A percentile compares a stretch with the other conserved stretches of the same genome.
Conservation (phyloP, 2,329 filamentous ascomycete species). For the Fusarium nelsonii region DNA sequence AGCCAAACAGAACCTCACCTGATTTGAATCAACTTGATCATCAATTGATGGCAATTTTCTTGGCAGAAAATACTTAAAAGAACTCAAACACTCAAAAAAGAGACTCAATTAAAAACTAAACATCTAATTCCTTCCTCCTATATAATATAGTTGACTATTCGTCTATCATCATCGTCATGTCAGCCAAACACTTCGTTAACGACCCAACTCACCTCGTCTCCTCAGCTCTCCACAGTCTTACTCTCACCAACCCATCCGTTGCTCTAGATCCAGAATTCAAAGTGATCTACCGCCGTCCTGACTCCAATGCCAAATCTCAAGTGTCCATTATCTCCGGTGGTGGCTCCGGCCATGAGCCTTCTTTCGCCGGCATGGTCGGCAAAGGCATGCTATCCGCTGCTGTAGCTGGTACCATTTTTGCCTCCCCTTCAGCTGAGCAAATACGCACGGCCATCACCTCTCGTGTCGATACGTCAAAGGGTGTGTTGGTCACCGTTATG, state of each 20-base stretch:
- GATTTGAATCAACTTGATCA: conserved; percentile 8
- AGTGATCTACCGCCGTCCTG: conserved; percentile 80
- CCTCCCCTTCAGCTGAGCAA: conserved; percentile 84
- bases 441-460: conserved; percentile 80
- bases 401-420: conserved; percentile 89
- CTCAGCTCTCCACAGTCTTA: conserved; percentile 80
- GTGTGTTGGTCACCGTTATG: conserved; percentile 92
- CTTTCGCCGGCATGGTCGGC: conserved; percentile 88
- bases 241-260: conserved; percentile 85
- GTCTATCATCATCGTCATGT: conserved; percentile 54
- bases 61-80: conserved; percentile 15
- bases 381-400: conserved; percentile 82
- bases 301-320: conserved; percentile 61
- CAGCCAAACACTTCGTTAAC: conserved; percentile 88
- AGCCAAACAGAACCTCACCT: conserved; percentile 15
- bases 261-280: conserved; percentile 85
- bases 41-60: conserved; percentile 1
- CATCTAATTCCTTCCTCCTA: not conserved
- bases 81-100: not conserved
- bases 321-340: conserved; percentile 90
- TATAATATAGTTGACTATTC: conserved; percentile 15
- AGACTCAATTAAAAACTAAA: not conserved
- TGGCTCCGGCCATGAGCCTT: conserved; percentile 90
- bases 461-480: conserved; percentile 76
- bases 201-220: conserved; percentile 83